These are phyloP conservation scores for Kondoa subrosea DNA, from an alignment of 768 basidiomycete species.

Conservation along the genomic window DNA sequence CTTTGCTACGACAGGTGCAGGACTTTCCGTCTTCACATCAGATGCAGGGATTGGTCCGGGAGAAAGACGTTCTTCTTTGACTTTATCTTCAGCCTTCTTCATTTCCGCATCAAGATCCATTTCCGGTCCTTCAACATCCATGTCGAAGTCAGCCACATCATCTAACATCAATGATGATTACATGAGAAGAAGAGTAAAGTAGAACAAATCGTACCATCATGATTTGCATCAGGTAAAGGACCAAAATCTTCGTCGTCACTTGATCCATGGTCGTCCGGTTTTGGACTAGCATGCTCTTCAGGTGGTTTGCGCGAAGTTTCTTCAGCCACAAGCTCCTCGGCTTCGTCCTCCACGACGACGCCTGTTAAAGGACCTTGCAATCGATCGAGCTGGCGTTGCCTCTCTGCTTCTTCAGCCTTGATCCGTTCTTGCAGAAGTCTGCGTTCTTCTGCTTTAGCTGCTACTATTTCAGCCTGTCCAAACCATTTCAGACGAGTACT, in stretches of 20 bases:
- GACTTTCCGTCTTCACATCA: background rate
- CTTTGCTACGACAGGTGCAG: background rate
- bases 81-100: conserved; percentile 7
- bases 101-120: conserved; percentile 21
- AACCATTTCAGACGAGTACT: background rate
- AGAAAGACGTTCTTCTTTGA: background rate
- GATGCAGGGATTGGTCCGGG: background rate
- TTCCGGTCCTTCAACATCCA: conserved; percentile 14
- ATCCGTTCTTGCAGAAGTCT: conserved; percentile 24
- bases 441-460: conserved; percentile 1
- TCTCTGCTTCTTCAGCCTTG: conserved; percentile 26
- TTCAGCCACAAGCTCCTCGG: background rate
- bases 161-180: background rate
- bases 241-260: background rate
- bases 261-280: background rate
- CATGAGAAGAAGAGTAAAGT: background rate
- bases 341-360: background rate
- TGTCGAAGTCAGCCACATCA: conserved; percentile 18
- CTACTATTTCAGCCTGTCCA: background rate
- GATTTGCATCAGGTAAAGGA: background rate
- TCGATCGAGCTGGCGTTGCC: conserved; percentile 24
- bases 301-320: background rate
- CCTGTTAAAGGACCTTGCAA: conserved; percentile 21
- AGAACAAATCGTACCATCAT: background rate
- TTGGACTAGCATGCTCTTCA: no score